These are phyloP conservation scores for Eudorina sp. DNA, from an alignment of 139 green algal genomes.

Conservation along the genomic window DNA sequence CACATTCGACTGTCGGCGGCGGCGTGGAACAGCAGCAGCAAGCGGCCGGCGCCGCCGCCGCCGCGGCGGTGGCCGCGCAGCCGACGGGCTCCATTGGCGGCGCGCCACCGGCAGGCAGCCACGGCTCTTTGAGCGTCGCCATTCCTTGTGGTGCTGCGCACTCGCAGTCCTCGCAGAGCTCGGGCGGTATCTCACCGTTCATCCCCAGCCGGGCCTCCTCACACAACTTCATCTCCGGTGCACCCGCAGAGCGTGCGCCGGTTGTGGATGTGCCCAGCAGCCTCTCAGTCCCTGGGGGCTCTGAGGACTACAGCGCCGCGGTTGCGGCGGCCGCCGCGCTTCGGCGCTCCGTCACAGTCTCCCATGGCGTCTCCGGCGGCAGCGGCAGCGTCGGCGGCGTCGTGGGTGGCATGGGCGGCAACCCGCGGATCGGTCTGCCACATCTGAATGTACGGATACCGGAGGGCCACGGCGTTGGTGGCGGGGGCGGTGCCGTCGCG, in stretches of 20 bases:
- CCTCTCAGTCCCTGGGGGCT: background rate
- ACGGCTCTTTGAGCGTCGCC: background rate
- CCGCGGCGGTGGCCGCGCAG: background rate
- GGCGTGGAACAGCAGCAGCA: slow-evolving; percentile 1
- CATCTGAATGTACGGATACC: slow-evolving; percentile 3
- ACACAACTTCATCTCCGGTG: slow-evolving; percentile 32
- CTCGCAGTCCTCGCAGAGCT: background rate
- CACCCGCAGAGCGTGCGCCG: background rate
- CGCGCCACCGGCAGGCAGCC: background rate
- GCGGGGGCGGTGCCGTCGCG: background rate
- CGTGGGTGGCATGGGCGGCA: no score
- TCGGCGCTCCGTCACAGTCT: slow-evolving; percentile 9
- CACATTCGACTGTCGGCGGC: slow-evolving; percentile 3
- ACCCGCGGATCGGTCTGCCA: slow-evolving; percentile 35
- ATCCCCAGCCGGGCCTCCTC: slow-evolving; percentile 22
- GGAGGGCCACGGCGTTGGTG: background rate
- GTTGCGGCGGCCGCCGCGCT: background rate
- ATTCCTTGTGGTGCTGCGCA: background rate
- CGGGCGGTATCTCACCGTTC: slow-evolving; percentile 26
- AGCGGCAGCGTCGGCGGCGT: background rate
- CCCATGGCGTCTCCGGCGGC: background rate
- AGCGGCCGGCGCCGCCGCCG: background rate
- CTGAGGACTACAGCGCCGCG: background rate
- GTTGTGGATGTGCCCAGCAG: background rate
- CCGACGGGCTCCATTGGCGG: background rate